These are phyloP conservation scores for Tylopilus cervinicoccineus DNA, from an alignment of 768 basidiomycete species.

Conservation along the genomic window DNA sequence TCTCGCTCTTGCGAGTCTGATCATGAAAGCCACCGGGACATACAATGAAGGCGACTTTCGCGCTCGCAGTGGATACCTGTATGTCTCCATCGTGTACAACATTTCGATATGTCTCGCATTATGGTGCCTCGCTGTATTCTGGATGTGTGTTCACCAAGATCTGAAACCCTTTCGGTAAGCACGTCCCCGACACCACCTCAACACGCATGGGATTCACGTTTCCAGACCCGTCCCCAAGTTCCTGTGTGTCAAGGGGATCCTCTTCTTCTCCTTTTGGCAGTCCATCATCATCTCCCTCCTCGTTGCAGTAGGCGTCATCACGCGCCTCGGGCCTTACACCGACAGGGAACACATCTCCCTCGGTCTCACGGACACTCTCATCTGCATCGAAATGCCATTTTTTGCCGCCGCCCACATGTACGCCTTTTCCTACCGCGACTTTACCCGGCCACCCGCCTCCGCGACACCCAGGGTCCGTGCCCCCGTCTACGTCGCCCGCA, in stretches of 20 bases:
- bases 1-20: constrained; percentile 76
- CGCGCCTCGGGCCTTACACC: constrained; percentile 79
- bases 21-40: constrained; percentile 82
- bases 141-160: constrained; percentile 89
- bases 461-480: constrained; percentile 21
- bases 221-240: constrained; percentile 88
- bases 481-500: constrained; percentile 69
- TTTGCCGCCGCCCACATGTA: constrained; percentile 95
- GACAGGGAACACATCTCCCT: constrained; percentile 87
- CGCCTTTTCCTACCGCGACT: constrained; percentile 90
- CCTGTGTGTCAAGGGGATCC: constrained; percentile 95
- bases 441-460: constrained; percentile 49
- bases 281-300: constrained; percentile 80
- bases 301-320: constrained; percentile 78
- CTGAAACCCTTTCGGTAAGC: constrained; percentile 81
- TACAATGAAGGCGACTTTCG: constrained; percentile 89
- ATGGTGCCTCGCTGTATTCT: constrained; percentile 95
- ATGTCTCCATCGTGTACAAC: constrained; percentile 85
- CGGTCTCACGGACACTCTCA: constrained; percentile 84
- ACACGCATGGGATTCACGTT: not conserved
- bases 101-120: constrained; percentile 72
- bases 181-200: not conserved
- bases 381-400: constrained; percentile 96
- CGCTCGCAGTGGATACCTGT: constrained; percentile 85
- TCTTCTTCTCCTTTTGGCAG: constrained; percentile 99